phyloP scores from a whole-genome alignment of 768 basidiomycete genomes.

The Boletus insuetus region DNA sequence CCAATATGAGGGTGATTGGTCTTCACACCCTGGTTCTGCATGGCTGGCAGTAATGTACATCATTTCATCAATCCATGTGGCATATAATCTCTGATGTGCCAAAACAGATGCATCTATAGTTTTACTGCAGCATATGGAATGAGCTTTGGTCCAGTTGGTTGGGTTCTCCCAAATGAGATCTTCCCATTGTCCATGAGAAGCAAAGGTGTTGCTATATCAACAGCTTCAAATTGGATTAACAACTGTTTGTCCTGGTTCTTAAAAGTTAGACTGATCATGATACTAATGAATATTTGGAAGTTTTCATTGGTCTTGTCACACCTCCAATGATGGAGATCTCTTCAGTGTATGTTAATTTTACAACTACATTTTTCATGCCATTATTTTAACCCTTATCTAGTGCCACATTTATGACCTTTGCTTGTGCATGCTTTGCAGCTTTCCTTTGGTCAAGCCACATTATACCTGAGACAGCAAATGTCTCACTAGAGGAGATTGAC shows the following conservation, averaged over 20 bases:
- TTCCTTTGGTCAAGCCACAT: constrained; percentile 68
- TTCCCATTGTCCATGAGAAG: constrained; percentile 78
- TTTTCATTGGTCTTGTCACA: constrained; percentile 72
- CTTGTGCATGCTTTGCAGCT: constrained; percentile 59
- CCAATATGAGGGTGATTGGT: constrained; percentile 55
- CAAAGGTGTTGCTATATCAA: constrained; percentile 79
- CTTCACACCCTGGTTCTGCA: constrained; percentile 51
- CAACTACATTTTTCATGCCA: background rate
- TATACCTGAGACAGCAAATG: constrained; percentile 76
- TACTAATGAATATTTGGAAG: constrained; percentile 34
- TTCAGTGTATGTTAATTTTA: constrained; percentile 42
- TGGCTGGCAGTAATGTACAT: constrained; percentile 69
- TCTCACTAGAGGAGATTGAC: constrained; percentile 77
- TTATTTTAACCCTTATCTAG: constrained; percentile 32
- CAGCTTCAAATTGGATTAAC: constrained; percentile 84
- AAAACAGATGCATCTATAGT: constrained; percentile 56
- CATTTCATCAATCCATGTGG: background rate
- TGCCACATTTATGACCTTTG: constrained; percentile 67
- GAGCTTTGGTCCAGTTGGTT: constrained; percentile 77
- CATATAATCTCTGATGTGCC: background rate
- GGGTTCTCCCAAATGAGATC: constrained; percentile 83
- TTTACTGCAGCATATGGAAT: constrained; percentile 79
- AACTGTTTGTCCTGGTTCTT: constrained; percentile 51
- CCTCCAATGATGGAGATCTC: constrained; percentile 64
- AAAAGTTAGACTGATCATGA: background rate